phyloP scores from a whole-genome alignment of 148 eudicot genomes.

The Cornus controversa region DNA sequence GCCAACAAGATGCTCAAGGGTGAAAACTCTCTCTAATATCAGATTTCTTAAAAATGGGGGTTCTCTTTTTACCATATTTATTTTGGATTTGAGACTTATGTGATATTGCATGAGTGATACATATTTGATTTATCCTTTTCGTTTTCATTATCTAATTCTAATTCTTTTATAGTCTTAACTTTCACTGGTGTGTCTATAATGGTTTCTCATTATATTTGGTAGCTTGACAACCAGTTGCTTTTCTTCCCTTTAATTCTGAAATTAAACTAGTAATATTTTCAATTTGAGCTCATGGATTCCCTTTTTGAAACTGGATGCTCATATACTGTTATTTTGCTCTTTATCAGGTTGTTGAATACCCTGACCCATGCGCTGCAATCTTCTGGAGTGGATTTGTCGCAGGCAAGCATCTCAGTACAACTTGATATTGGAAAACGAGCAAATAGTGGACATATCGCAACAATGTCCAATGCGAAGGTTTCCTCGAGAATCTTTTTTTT shows the following conservation, averaged over 20 bases:
- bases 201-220: too few species aligned
- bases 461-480: slow-evolving; percentile 38
- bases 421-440: slow-evolving; percentile 66
- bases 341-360: slow-evolving; percentile 62
- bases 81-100: too few species aligned
- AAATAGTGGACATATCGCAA: slow-evolving; percentile 24
- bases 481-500: background rate
- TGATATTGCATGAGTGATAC: too few species aligned
- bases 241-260: background rate
- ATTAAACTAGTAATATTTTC: background rate
- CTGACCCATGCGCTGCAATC: slow-evolving; percentile 67
- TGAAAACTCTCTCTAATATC: too few species aligned
- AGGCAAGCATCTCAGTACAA: slow-evolving; percentile 77
- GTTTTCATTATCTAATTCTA: too few species aligned
- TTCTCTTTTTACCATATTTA: too few species aligned
- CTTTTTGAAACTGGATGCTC: background rate
- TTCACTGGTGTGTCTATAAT: too few species aligned
- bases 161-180: too few species aligned
- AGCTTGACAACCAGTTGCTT: background rate
- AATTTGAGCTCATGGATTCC: background rate
- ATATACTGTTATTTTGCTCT: slow-evolving; percentile 9
- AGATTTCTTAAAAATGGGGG: too few species aligned
- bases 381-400: slow-evolving; percentile 90
- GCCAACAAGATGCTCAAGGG: too few species aligned
- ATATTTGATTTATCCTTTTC: too few species aligned